A percentile compares a stretch with the other conserved stretches of the same genome.
Conservation (phyloP, 257 asterid genomes). For the Solanum pennellii region DNA sequence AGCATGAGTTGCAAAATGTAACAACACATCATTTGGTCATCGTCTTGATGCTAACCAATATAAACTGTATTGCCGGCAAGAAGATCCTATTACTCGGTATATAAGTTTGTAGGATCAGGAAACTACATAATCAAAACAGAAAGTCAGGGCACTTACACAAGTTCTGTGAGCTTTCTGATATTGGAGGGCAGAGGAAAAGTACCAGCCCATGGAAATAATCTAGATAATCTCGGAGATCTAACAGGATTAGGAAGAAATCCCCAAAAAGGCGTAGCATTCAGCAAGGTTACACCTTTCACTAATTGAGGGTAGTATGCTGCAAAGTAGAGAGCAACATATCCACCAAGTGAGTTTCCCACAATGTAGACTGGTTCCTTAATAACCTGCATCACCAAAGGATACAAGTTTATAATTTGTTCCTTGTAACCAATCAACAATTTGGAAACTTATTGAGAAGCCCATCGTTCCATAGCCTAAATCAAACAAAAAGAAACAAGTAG, state of each 20-base stretch:
- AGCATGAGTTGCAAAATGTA: background rate
- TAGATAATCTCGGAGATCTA: slow-evolving; percentile 63
- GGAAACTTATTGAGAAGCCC: background rate
- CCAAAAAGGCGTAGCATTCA: slow-evolving; percentile 96
- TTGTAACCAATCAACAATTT: background rate
- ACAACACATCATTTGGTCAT: background rate
- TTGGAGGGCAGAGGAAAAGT: slow-evolving; percentile 77
- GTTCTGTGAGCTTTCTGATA: slow-evolving; percentile 41
- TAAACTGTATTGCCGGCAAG: background rate
- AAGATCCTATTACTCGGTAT: background rate
- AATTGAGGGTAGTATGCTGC: slow-evolving; percentile 74
- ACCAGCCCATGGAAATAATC: slow-evolving; percentile 85
- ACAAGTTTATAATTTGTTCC: background rate
- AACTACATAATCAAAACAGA: background rate
- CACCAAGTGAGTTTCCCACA: slow-evolving; percentile 95
- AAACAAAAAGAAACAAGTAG: background rate
- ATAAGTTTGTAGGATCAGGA: background rate
- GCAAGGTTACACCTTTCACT: slow-evolving; percentile 87
- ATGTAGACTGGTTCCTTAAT: slow-evolving; percentile 83
- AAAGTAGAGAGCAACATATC: slow-evolving; percentile 76
- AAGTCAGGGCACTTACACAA: slow-evolving; percentile 39
- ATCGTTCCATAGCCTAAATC: background rate
- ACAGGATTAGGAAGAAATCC: slow-evolving; percentile 83
- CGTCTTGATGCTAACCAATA: background rate
- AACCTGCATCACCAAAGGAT: slow-evolving; percentile 40